Evolutionary conservation across 139 green algal genomes (phyloP).

Genomic region (Marvania coccoides): DNA sequence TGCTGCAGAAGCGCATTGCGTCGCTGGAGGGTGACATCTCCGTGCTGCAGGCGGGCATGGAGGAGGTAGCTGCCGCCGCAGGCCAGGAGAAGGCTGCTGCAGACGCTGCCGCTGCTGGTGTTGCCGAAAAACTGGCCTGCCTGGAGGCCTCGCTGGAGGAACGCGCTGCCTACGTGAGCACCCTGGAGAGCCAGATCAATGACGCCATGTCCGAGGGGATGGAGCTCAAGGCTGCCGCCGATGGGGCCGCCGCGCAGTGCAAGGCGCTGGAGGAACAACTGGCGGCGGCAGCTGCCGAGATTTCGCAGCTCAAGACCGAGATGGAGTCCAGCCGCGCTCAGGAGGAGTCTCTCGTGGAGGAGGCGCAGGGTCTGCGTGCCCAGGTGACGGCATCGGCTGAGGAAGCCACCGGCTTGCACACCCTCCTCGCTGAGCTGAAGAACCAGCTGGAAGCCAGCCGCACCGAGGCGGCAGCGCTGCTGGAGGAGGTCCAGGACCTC

Average conservation of each 20-base stretch:
- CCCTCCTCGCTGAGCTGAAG: too few relatives aligned
- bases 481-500: too few relatives aligned
- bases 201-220: background rate
- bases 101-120: constrained; percentile 20
- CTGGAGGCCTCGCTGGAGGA: constrained; percentile 28
- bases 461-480: too few relatives aligned
- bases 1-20: too few relatives aligned
- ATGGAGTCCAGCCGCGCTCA: too few relatives aligned
- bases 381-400: too few relatives aligned
- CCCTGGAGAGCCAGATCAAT: constrained; percentile 16
- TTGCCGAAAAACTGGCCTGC: constrained; percentile 37
- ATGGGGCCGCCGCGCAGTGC: background rate
- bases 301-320: background rate
- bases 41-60: constrained; percentile 33
- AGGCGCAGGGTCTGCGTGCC: background rate
- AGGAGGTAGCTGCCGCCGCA: constrained; percentile 21
- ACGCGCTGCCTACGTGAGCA: background rate
- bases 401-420: too few relatives aligned
- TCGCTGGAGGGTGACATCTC: constrained; percentile 5
- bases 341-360: background rate
- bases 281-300: background rate
- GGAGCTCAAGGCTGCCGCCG: constrained; percentile 1
- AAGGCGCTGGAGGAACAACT: background rate
- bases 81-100: constrained; percentile 33
- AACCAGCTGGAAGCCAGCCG: too few relatives aligned